These are phyloP conservation scores for Sarocladium oryzae DNA, from an alignment of 2,329 filamentous ascomycete genomes.

Conservation along the genomic window DNA sequence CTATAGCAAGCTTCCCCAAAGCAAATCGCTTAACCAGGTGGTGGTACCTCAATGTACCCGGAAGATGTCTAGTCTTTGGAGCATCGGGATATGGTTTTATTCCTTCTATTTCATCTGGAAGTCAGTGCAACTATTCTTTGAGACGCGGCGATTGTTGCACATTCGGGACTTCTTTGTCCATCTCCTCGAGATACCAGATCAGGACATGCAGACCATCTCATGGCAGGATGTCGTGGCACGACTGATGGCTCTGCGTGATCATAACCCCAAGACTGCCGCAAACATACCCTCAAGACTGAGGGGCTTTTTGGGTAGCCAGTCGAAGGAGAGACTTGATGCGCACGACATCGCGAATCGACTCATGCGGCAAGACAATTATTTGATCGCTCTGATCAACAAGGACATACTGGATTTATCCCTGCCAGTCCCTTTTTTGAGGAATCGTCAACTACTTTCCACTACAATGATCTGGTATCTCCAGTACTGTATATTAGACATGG, in stretches of 20 bases:
- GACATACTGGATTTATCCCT: constrained; percentile 84
- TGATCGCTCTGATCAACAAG: constrained; percentile 96
- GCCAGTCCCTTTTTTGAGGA: constrained; percentile 74
- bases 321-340: constrained; percentile 89
- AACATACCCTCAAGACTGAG: constrained; percentile 47
- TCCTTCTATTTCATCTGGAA: constrained; percentile 82
- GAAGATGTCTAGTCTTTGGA: constrained; percentile 69
- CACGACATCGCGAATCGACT: constrained; percentile 95
- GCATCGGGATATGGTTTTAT: constrained; percentile 75
- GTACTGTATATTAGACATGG: constrained; percentile 84
- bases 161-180: constrained; percentile 83
- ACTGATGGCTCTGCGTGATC: constrained; percentile 75
- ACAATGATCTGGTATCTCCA: constrained; percentile 90
- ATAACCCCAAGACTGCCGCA: constrained; percentile 72
- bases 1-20: constrained; percentile 66
- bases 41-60: constrained; percentile 68
- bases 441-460: constrained; percentile 77
- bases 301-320: constrained; percentile 69
- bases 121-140: constrained; percentile 64
- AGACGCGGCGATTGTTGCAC: constrained; percentile 64
- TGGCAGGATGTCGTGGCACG: constrained; percentile 88
- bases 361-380: constrained; percentile 95
- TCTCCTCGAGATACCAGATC: constrained; percentile 71
- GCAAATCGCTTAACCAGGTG: constrained; percentile 46
- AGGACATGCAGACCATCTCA: constrained; percentile 88